Conservation (phyloP, 1,139 yeast genomes). For the Protomyces inouyei region DNA sequence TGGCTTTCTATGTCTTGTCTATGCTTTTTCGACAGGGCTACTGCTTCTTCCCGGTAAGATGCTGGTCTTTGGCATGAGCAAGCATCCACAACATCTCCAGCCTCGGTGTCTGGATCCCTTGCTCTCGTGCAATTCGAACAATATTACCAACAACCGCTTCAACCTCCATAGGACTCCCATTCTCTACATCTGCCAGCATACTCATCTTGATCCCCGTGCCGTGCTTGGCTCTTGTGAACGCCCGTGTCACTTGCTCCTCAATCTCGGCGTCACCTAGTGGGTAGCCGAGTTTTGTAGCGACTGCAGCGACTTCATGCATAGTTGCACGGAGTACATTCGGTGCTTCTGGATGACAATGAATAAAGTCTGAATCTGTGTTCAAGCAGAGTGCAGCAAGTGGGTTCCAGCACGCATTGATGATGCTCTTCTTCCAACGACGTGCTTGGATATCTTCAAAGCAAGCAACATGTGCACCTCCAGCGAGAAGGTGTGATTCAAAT, state of each 20-base stretch:
- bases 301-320: slow-evolving; percentile 57
- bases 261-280: slow-evolving; percentile 45
- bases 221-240: slow-evolving; percentile 47
- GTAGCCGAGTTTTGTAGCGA: slow-evolving; percentile 59
- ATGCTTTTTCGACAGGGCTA: neutral
- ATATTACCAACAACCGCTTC: slow-evolving; percentile 71
- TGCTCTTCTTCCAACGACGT: slow-evolving; percentile 65
- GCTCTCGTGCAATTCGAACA: slow-evolving; percentile 51
- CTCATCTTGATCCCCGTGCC: slow-evolving; percentile 54
- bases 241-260: slow-evolving; percentile 50
- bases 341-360: neutral
- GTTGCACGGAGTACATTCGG: slow-evolving; percentile 50
- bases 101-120: slow-evolving; percentile 54
- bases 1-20: neutral
- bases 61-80: neutral
- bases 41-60: neutral
- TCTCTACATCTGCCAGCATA: slow-evolving; percentile 65
- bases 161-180: slow-evolving; percentile 63
- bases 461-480: slow-evolving; percentile 11
- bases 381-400: slow-evolving; percentile 53
- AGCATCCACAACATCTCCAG: slow-evolving; percentile 48
- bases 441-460: slow-evolving; percentile 1
- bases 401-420: slow-evolving; percentile 65
- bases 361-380: slow-evolving; percentile 49
- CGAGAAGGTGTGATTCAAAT: slow-evolving; percentile 8